Evolutionary conservation across 2,329 filamentous ascomycete species (phyloP).

Genomic region (Diaporthe helianthi): DNA sequence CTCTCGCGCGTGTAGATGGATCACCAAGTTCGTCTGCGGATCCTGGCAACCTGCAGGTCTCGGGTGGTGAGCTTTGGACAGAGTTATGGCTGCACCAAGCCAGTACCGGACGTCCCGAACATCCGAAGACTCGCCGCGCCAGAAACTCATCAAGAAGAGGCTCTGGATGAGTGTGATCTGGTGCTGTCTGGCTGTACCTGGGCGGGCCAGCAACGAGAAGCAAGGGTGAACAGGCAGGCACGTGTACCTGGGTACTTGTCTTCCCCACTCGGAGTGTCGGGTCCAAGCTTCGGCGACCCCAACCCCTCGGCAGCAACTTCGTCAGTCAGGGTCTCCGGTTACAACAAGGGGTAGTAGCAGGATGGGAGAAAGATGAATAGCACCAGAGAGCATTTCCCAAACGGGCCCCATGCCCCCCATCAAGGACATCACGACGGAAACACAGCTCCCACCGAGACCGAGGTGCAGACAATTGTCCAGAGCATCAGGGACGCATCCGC

Average conservation of each 20-base stretch:
- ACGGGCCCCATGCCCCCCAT: conserved; percentile 18
- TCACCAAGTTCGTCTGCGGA: neutral
- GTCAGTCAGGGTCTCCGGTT: neutral
- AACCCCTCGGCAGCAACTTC: conserved; percentile 10
- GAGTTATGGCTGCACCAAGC: conserved; percentile 31
- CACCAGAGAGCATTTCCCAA: conserved; percentile 7
- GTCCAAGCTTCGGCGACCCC: conserved; percentile 18
- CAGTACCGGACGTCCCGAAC: conserved; percentile 34
- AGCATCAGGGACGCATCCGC: conserved; percentile 36
- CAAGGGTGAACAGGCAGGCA: conserved; percentile 36
- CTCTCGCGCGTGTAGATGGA: conserved; percentile 45
- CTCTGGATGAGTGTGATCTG: conserved; percentile 32
- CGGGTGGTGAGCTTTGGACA: conserved; percentile 33
- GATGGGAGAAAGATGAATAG: conserved; percentile 24
- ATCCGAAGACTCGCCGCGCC: conserved; percentile 32
- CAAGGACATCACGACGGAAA: conserved; percentile 17
- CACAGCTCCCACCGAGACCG: conserved; percentile 30
- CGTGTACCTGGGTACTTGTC: neutral
- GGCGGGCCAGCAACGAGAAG: conserved; percentile 31
- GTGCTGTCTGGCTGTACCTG: conserved; percentile 20
- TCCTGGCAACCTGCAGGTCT: conserved; percentile 39
- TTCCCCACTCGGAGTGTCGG: conserved; percentile 12
- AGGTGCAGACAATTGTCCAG: conserved; percentile 37
- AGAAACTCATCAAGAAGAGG: conserved; percentile 34
- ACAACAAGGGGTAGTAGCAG: neutral